Evolutionary conservation across 352 stramenopile genomes (phyloP).

Genomic region (Globisporangium recalcitrans): DNA sequence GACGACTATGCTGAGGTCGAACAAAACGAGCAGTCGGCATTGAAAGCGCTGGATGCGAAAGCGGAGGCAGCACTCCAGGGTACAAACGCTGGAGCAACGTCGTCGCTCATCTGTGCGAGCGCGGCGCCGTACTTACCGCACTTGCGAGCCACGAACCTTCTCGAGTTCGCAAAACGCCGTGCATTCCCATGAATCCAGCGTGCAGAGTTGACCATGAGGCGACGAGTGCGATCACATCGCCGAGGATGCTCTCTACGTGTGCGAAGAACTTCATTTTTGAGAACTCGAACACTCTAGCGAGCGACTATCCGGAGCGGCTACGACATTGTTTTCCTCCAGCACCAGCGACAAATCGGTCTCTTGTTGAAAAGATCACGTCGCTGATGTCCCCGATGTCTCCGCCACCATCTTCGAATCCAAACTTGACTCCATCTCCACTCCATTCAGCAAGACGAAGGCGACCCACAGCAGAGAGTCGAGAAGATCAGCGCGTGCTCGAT

Average conservation of each 20-base stretch:
- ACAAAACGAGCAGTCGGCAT: neutral
- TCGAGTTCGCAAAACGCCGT: conserved; percentile 7
- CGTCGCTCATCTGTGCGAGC: conserved; percentile 12
- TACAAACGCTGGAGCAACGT: neutral
- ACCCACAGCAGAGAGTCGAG: neutral
- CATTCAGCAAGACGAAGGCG: neutral
- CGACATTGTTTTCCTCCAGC: conserved; percentile 20
- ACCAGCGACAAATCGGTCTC: neutral
- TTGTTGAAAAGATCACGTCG: neutral
- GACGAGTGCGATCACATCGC: conserved; percentile 24
- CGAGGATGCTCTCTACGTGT: conserved; percentile 41
- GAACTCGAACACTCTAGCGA: conserved; percentile 31
- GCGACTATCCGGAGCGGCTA: conserved; percentile 32
- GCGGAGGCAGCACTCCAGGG: conserved; percentile 5
- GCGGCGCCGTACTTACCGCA: conserved; percentile 21
- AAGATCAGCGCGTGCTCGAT: conserved; percentile 25
- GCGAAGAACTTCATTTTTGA: conserved; percentile 44
- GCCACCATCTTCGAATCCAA: conserved; percentile 13
- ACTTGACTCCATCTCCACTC: conserved; percentile 5
- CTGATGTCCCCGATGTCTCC: conserved; percentile 6
- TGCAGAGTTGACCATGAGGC: conserved; percentile 6
- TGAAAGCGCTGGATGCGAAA: neutral
- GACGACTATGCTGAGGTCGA: conserved; percentile 9
- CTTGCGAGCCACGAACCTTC: conserved; percentile 14
- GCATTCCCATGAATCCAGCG: conserved; percentile 1